Conservation (phyloP, 129 eudicot species). For the Calendula officinalis region DNA sequence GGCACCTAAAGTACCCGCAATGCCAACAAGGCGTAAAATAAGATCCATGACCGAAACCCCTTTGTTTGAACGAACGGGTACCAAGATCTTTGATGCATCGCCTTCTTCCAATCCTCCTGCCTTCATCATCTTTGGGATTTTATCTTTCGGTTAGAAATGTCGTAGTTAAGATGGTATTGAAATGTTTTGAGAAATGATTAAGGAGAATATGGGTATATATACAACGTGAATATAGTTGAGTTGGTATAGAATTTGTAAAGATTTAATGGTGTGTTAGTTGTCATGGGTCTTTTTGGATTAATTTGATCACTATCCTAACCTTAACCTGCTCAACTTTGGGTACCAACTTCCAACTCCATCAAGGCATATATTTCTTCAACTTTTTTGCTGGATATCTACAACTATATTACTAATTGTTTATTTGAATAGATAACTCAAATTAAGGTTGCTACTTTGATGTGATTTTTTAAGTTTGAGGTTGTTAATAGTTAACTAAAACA, state of each 20-base stretch:
- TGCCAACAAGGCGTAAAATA: conserved; percentile 49
- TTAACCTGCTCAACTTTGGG: conserved; percentile 43
- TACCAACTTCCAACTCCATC: conserved; percentile 38
- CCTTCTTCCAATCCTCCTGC: conserved; percentile 45
- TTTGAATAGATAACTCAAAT: too few species aligned
- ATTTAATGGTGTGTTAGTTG: conserved; percentile 28
- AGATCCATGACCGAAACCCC: conserved; percentile 60
- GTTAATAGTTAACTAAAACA: too few species aligned
- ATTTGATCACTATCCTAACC: conserved; percentile 3
- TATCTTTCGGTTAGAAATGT: neutral
- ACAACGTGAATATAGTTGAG: conserved; percentile 28
- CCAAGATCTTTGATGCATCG: conserved; percentile 34
- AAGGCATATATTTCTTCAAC: conserved; percentile 16
- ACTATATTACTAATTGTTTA: too few species aligned
- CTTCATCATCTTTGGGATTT: conserved; percentile 29
- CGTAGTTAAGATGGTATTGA: conserved; percentile 15
- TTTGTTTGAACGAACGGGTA: conserved; percentile 41
- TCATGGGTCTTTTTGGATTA: conserved; percentile 17
- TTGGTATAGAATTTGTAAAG: conserved; percentile 14
- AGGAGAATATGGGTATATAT: conserved; percentile 24
- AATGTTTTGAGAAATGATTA: conserved; percentile 13
- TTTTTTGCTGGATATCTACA: conserved; percentile 17
- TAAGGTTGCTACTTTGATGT: too few species aligned
- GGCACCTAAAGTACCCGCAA: conserved; percentile 60
- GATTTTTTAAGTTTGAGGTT: too few species aligned